These are phyloP conservation scores for Rhynchospora tenuis DNA, from an alignment of 176 grass and related monocot genomes.

Conservation along the genomic window DNA sequence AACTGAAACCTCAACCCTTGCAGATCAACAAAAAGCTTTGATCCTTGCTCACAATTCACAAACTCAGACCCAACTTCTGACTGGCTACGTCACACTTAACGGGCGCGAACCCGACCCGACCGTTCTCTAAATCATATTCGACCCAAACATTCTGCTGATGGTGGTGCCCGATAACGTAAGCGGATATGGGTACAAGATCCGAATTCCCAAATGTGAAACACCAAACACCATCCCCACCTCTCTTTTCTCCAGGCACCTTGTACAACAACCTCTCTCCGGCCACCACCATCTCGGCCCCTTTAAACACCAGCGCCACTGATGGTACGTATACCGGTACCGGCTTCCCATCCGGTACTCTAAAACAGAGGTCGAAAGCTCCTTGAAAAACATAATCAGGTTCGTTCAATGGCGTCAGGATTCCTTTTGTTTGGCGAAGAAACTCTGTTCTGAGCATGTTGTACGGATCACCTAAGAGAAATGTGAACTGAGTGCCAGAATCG, in stretches of 20 bases:
- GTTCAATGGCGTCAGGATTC: conserved; percentile 32
- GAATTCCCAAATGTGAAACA: conserved; percentile 95
- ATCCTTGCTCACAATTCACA: conserved; percentile 55
- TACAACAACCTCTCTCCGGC: conserved; percentile 65
- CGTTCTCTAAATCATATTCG: conserved; percentile 94
- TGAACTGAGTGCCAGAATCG: conserved; percentile 96
- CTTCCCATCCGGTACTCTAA: conserved; percentile 38
- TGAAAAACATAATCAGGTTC: conserved; percentile 75
- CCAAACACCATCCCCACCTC: conserved; percentile 59
- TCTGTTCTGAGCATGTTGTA: conserved; percentile 62
- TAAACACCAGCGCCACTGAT: conserved; percentile 49
- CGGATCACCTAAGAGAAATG: conserved; percentile 77
- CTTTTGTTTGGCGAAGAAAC: conserved; percentile 45
- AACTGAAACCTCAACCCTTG: neutral
- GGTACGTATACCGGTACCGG: conserved; percentile 31
- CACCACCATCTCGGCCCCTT: conserved; percentile 72
- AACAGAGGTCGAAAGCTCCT: conserved; percentile 76
- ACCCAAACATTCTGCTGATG: conserved; percentile 99
- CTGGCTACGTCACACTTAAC: conserved; percentile 87
- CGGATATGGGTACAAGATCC: conserved; percentile 75
- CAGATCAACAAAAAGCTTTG: neutral
- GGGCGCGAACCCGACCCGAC: conserved; percentile 71
- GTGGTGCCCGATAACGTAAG: conserved; percentile 95
- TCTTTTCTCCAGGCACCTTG: conserved; percentile 57
- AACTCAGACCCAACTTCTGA: conserved; percentile 65